These are phyloP conservation scores for Hyphodiscus sp. DNA, from an alignment of 2,329 filamentous ascomycete species.

Conservation along the genomic window DNA sequence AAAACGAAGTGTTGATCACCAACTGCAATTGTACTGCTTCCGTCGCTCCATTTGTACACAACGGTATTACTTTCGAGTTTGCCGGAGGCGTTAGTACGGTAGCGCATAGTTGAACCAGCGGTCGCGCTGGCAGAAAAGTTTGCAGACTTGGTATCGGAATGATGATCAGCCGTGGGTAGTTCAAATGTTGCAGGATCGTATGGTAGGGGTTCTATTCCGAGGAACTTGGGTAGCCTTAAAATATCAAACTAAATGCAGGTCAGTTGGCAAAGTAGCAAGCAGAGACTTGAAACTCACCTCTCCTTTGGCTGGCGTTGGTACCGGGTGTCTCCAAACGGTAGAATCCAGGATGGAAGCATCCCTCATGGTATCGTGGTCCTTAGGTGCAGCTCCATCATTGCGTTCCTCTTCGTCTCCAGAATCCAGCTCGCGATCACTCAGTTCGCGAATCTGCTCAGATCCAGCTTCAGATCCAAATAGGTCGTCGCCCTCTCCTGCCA, in stretches of 20 bases:
- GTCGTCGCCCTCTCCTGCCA: slow-evolving; percentile 48
- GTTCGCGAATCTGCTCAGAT: slow-evolving; percentile 31
- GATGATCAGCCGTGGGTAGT: slow-evolving; percentile 52
- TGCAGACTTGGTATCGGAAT: slow-evolving; percentile 38
- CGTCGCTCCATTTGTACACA: slow-evolving; percentile 73
- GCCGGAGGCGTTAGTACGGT: slow-evolving; percentile 57
- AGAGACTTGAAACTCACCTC: slow-evolving; percentile 41
- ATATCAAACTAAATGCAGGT: slow-evolving; percentile 51
- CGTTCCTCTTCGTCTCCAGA: slow-evolving; percentile 57
- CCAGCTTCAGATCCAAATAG: slow-evolving; percentile 53
- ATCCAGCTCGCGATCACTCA: slow-evolving; percentile 56
- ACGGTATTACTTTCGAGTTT: slow-evolving; percentile 69
- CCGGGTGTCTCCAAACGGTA: slow-evolving; percentile 60
- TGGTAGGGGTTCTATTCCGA: slow-evolving; percentile 60
- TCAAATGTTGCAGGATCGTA: slow-evolving; percentile 63
- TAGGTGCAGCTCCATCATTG: slow-evolving; percentile 49
- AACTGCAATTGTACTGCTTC: slow-evolving; percentile 68
- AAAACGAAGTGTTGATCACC: slow-evolving; percentile 73
- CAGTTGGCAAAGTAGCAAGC: slow-evolving; percentile 9
- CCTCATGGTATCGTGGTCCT: slow-evolving; percentile 31
- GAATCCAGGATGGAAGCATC: slow-evolving; percentile 55
- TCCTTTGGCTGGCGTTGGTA: slow-evolving; percentile 65
- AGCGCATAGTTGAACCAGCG: slow-evolving; percentile 61
- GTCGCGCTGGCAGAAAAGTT: slow-evolving; percentile 49
- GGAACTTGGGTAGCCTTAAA: slow-evolving; percentile 65